Percentiles rank a stretch among this genome's conserved stretches.
Conservation (phyloP, 2,329 filamentous ascomycete genomes). For the Lachnellula hyalina region DNA sequence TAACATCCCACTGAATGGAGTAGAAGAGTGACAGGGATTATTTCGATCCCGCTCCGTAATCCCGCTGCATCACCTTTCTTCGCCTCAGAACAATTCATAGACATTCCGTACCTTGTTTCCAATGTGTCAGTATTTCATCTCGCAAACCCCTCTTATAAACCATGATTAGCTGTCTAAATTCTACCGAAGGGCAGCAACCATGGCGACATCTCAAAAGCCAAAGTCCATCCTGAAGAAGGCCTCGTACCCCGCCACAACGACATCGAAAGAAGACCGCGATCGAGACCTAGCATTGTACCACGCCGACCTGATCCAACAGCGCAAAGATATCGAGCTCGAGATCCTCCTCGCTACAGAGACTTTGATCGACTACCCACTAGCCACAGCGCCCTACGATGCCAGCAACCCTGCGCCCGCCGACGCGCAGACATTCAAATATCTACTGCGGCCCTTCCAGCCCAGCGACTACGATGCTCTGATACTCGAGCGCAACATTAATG, state of each 20-base stretch:
- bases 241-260: constrained; percentile 36
- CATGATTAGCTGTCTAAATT: neutral
- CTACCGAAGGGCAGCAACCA: constrained; percentile 9
- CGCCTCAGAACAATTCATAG: too few species aligned
- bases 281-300: constrained; percentile 71
- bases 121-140: neutral
- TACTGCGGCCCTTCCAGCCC: constrained; percentile 72
- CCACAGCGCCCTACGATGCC: constrained; percentile 43
- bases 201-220: constrained; percentile 28
- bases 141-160: neutral
- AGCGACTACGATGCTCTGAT: constrained; percentile 86
- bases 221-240: constrained; percentile 61
- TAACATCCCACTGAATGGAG: too few species aligned
- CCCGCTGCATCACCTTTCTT: too few species aligned
- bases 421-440: constrained; percentile 56
- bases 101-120: too few species aligned
- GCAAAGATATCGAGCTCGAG: constrained; percentile 69
- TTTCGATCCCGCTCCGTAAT: too few species aligned
- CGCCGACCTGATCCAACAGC: constrained; percentile 74
- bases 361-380: constrained; percentile 36
- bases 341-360: constrained; percentile 69
- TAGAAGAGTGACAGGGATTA: too few species aligned
- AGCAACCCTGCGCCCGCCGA: constrained; percentile 54
- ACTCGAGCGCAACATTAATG: constrained; percentile 80
- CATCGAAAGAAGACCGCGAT: constrained; percentile 43